phyloP scores from a whole-genome alignment of 345 rosid species.

The Eucalyptus tenuipes region DNA sequence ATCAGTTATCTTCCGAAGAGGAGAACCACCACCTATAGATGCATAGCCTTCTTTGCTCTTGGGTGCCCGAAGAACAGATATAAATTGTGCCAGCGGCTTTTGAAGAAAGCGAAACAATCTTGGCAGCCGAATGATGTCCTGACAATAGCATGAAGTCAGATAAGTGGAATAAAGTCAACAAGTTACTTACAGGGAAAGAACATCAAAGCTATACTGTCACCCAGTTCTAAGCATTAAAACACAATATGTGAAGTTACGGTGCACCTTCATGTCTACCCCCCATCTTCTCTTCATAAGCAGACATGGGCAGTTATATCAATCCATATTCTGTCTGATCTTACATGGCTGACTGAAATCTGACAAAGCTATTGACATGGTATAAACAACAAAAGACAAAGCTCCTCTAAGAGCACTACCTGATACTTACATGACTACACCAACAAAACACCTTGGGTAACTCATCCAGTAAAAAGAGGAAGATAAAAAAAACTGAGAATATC shows the following conservation, averaged over 20 bases:
- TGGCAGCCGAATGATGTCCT: conserved; percentile 93
- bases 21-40: conserved; percentile 96
- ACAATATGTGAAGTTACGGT: not conserved
- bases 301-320: not conserved
- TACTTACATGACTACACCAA: not conserved
- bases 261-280: not conserved
- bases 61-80: conserved; percentile 84
- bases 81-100: conserved; percentile 90
- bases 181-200: not conserved
- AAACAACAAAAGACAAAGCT: not conserved
- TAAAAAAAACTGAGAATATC: not conserved
- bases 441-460: not conserved
- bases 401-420: not conserved
- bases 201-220: not conserved
- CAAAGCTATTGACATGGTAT: not conserved
- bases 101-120: conserved; percentile 83
- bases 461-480: not conserved
- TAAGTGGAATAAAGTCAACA: not conserved
- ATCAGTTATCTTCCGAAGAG: conserved; percentile 86
- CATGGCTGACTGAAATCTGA: not conserved
- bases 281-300: not conserved
- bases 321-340: not conserved
- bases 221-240: not conserved
- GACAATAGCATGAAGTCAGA: conserved; percentile 1
- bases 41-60: conserved; percentile 99